phyloP scores from a whole-genome alignment of 768 basidiomycete species.

The Russula ochroleuca region DNA sequence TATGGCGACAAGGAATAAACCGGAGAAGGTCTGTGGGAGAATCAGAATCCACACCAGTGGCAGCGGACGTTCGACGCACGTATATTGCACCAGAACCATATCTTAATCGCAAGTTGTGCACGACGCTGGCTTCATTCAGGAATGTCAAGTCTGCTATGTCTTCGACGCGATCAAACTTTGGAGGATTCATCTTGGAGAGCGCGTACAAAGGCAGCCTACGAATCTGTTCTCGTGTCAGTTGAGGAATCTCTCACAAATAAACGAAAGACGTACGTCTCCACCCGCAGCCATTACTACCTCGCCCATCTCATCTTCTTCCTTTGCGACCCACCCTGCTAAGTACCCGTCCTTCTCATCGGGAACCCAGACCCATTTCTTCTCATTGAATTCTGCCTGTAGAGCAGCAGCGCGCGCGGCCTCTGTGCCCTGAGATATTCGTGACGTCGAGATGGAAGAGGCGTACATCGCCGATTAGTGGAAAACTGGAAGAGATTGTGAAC shows the following conservation, averaged over 20 bases:
- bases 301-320: slow-evolving; percentile 76
- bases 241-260: slow-evolving; percentile 22
- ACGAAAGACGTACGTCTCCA: slow-evolving; percentile 58
- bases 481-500: background rate
- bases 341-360: slow-evolving; percentile 91
- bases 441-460: slow-evolving; percentile 33
- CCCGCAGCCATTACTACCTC: slow-evolving; percentile 82
- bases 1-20: slow-evolving; percentile 95
- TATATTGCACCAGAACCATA: slow-evolving; percentile 92
- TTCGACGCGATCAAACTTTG: slow-evolving; percentile 95
- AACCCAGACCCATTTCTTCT: slow-evolving; percentile 99
- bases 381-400: slow-evolving; percentile 92
- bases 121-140: slow-evolving; percentile 96
- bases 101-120: slow-evolving; percentile 91
- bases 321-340: slow-evolving; percentile 89
- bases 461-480: slow-evolving; percentile 2
- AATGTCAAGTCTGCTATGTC: slow-evolving; percentile 98
- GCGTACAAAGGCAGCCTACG: slow-evolving; percentile 71
- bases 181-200: slow-evolving; percentile 95
- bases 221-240: slow-evolving; percentile 40
- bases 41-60: slow-evolving; percentile 9
- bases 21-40: slow-evolving; percentile 74
- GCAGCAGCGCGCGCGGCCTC: slow-evolving; percentile 84
- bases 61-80: slow-evolving; percentile 46
- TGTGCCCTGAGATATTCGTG: slow-evolving; percentile 39